Base-by-base conservation (phyloP, 108 stramenopile species). In the Cyclostephanos invisitatus region DNA sequence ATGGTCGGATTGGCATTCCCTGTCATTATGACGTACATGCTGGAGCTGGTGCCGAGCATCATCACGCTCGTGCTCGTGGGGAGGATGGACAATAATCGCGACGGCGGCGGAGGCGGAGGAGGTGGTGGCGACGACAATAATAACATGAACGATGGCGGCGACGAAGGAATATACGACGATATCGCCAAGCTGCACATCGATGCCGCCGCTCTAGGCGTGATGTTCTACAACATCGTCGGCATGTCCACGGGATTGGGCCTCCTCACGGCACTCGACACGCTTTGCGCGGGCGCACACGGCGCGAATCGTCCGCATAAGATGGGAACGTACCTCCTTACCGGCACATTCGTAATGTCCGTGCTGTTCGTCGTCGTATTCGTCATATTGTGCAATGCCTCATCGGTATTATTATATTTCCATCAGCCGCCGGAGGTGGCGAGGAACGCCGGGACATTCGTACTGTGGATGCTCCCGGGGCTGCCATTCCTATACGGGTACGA, bases 221-320 rank as follows among this genome's bases (percentile, higher is more conserved):
- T 79, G 72, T 74, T 74, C 24, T 50, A 64, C 46, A 83, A 83
- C 32, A 48, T 83, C 2, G 56, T 71, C 0, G 77, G 61, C 8
- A 21, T 83, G 58, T 61, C 82, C 3, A 51, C 78, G 29, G 82
- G 78, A 27, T 49, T 83, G 7, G 82, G 73, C 9, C 32, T 82
- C 0, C 57, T 74, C 0, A 79, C 67, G 32, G 82, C 82, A 22
- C 62, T 83, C 62, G 82, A 83, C 54, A 83, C 82, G 59, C 62
- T 83, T 9, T 83, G 82, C 42, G 47, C 70, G 5, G 57, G 74
- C 53, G 82, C 82, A 42, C 78, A 79, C 55, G 82, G 82, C 40
- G 82, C 82, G 17, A 67, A 67, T 22, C 73, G 74, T 50, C 50
- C 73, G 3, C 12, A 61, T 5, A 68, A 70, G 64, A 83, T 83